These are phyloP conservation scores for Rhodamnia argentea DNA, from an alignment of 345 rosid genomes.

Conservation along the genomic window DNA sequence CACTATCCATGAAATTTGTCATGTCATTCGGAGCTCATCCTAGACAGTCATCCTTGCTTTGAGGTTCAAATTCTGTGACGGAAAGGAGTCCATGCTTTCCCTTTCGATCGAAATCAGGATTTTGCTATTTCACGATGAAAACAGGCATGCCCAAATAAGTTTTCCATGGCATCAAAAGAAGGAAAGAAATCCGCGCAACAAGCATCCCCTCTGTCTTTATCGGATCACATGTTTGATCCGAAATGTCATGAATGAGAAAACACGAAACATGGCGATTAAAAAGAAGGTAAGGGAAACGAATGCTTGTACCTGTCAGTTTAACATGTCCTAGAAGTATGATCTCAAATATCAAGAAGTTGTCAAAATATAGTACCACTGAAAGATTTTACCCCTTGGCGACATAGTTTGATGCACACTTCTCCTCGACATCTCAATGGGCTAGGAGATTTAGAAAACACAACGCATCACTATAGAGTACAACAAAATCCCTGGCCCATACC, in stretches of 20 bases:
- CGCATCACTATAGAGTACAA: not conserved
- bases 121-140: not conserved
- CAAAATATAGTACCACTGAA: not conserved
- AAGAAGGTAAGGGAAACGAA: not conserved
- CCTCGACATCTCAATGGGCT: not conserved
- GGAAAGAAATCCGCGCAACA: not conserved
- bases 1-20: not conserved
- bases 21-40: not conserved
- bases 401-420: not conserved
- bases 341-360: not conserved
- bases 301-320: not conserved
- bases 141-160: not conserved
- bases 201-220: not conserved
- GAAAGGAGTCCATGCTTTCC: not conserved
- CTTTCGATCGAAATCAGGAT: not conserved
- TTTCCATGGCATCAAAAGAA: not conserved
- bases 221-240: not conserved
- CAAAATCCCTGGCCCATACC: not conserved
- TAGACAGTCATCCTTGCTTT: not conserved
- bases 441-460: not conserved
- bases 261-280: not conserved
- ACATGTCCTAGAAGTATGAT: not conserved
- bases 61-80: not conserved
- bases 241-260: not conserved
- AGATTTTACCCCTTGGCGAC: not conserved